A percentile compares a stretch with the other conserved stretches of the same genome.
These are phyloP conservation scores for Cercospora sp. DNA, from an alignment of 2,329 filamentous ascomycete genomes.

Conservation along the genomic window DNA sequence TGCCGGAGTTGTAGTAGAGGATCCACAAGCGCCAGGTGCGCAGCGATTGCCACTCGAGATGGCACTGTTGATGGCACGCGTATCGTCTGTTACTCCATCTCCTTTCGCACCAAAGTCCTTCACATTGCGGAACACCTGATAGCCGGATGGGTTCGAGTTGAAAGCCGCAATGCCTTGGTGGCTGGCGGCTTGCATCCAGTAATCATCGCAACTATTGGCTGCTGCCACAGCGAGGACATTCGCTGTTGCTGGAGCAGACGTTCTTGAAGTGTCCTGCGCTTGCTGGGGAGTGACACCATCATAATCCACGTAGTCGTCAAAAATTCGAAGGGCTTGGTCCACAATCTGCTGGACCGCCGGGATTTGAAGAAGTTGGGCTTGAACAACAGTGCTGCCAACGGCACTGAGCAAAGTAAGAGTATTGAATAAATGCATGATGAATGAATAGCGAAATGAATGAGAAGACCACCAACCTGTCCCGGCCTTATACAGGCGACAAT, in stretches of 20 bases:
- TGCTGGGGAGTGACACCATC: slow-evolving; percentile 6
- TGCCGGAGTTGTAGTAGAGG: slow-evolving; percentile 54
- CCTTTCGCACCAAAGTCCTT: slow-evolving; percentile 49
- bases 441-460: not conserved
- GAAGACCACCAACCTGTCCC: slow-evolving; percentile 2
- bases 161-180: slow-evolving; percentile 53
- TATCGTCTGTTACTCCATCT: slow-evolving; percentile 56
- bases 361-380: slow-evolving; percentile 20
- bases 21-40: slow-evolving; percentile 44
- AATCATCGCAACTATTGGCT: slow-evolving; percentile 27
- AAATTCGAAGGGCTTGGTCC: slow-evolving; percentile 7
- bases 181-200: slow-evolving; percentile 48
- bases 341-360: slow-evolving; percentile 3
- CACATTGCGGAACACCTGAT: slow-evolving; percentile 53
- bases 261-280: not conserved
- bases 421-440: slow-evolving; percentile 22
- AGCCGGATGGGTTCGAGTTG: slow-evolving; percentile 44
- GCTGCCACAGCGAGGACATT: not conserved
- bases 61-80: slow-evolving; percentile 54
- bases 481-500: slow-evolving; percentile 14
- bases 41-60: slow-evolving; percentile 46
- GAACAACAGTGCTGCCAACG: slow-evolving; percentile 19
- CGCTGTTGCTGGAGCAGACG: slow-evolving; percentile 4
- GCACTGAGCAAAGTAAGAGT: slow-evolving; percentile 20
- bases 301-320: slow-evolving; percentile 7